phyloP scores from a whole-genome alignment of 2,329 filamentous ascomycete species.

The Atkinsonella hypoxylon region DNA sequence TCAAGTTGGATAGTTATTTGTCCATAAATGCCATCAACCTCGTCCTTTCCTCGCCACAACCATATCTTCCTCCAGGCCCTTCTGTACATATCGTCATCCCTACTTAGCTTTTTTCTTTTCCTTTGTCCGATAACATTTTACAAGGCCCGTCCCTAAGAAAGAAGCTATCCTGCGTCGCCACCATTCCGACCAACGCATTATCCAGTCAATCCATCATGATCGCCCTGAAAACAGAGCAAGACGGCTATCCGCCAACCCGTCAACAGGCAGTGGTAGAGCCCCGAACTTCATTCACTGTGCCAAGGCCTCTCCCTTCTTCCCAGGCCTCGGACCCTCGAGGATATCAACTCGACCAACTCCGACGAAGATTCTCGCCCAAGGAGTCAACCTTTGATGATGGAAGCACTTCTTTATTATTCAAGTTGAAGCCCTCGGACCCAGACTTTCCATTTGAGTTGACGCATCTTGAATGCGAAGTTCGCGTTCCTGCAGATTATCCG shows the following conservation, averaged over 20 bases:
- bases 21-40: not conserved
- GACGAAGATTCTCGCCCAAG: conserved; percentile 48
- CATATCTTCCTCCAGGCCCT: not conserved
- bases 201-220: conserved; percentile 21
- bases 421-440: conserved; percentile 61
- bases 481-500: conserved; percentile 54
- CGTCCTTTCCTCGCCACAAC: not conserved
- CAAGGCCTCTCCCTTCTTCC: conserved; percentile 52
- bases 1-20: not conserved
- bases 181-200: not conserved
- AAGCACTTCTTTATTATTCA: conserved; percentile 49
- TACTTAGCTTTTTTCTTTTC: not conserved
- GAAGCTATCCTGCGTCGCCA: not conserved
- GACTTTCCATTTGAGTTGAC: conserved; percentile 73
- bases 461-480: conserved; percentile 54
- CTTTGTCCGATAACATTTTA: not conserved
- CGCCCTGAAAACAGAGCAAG: conserved; percentile 19
- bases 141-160: not conserved
- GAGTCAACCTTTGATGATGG: conserved; percentile 32
- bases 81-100: not conserved
- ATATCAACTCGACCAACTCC: conserved; percentile 65
- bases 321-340: conserved; percentile 56
- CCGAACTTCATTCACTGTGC: conserved; percentile 38
- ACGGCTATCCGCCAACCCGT: conserved; percentile 19
- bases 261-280: conserved; percentile 36